phyloP scores from a whole-genome alignment of 2,329 filamentous ascomycete species.

The Talaromyces sp. region DNA sequence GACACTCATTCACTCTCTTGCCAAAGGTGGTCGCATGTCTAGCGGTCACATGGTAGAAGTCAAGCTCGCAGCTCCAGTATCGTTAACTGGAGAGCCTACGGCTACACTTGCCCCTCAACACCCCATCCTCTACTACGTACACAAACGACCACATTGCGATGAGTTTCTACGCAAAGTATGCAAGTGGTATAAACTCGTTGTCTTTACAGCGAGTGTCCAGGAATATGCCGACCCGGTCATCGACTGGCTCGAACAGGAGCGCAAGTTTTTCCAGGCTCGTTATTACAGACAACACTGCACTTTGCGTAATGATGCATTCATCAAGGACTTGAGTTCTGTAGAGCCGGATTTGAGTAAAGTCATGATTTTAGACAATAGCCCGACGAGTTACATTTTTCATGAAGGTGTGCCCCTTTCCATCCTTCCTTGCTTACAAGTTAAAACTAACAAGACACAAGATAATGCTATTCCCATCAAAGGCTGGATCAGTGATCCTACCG shows the following conservation, averaged over 20 bases:
- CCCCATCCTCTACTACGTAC: constrained; percentile 96
- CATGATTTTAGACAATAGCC: constrained; percentile 98
- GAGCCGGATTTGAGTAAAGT: constrained; percentile 97
- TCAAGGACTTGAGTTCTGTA: constrained; percentile 94
- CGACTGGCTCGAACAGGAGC: constrained; percentile 94
- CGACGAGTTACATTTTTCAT: constrained; percentile 97
- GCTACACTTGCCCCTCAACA: constrained; percentile 76
- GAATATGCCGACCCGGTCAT: constrained; percentile 99
- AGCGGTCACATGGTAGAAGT: constrained; percentile 99
- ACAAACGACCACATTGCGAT: constrained; percentile 95
- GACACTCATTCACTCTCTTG: constrained; percentile 96
- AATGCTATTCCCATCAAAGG: constrained; percentile 99
- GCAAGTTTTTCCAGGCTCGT: constrained; percentile 89
- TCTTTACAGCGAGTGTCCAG: constrained; percentile 96
- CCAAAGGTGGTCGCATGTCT: constrained; percentile 91
- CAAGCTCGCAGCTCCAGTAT: constrained; percentile 57
- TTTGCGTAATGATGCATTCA: constrained; percentile 90
- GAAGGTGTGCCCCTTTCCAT: constrained; percentile 63
- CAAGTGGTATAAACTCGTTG: constrained; percentile 97
- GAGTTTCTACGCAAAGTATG: constrained; percentile 91
- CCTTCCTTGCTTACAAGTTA: constrained; percentile 8
- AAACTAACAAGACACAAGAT: constrained; percentile 54
- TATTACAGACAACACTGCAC: constrained; percentile 99
- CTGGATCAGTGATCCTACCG: constrained; percentile 98
- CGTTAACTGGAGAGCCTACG: constrained; percentile 54